phyloP scores from a whole-genome alignment of 805 yeast genomes.

The Pichia scutulata region DNA sequence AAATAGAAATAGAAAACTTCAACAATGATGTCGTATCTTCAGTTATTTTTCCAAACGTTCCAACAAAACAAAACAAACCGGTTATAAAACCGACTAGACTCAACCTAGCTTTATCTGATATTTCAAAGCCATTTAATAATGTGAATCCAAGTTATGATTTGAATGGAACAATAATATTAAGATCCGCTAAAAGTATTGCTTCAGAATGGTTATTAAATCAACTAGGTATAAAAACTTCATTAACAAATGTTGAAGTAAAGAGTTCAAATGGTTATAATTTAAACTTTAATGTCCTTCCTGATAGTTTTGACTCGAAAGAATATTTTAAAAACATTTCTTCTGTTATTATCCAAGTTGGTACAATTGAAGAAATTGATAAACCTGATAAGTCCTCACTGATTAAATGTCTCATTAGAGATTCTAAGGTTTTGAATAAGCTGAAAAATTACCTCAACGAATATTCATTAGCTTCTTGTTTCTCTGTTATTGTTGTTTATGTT shows the following conservation, averaged over 20 bases:
- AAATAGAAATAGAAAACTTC: constrained; percentile 30
- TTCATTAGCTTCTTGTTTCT: constrained; percentile 2
- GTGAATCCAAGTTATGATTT: constrained; percentile 2
- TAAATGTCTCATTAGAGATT: constrained; percentile 6
- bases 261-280: constrained; percentile 15
- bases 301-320: constrained; percentile 28
- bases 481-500: constrained; percentile 9
- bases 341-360: constrained; percentile 47
- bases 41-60: neutral
- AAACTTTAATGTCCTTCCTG: constrained; percentile 36
- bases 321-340: constrained; percentile 36
- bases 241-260: constrained; percentile 7
- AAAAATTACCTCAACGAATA: constrained; percentile 2
- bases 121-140: constrained; percentile 1
- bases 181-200: constrained; percentile 27
- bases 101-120: neutral
- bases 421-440: constrained; percentile 8
- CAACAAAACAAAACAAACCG: neutral
- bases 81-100: neutral
- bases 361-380: constrained; percentile 14
- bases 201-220: constrained; percentile 19
- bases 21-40: constrained; percentile 22
- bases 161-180: constrained; percentile 27
- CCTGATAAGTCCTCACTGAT: neutral
- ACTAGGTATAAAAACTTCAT: constrained; percentile 16